A percentile compares a stretch with the other conserved stretches of the same genome.
These are phyloP conservation scores for Laetiporus sulphureus DNA, from an alignment of 1,284 basidiomycete species.

Conservation along the genomic window DNA sequence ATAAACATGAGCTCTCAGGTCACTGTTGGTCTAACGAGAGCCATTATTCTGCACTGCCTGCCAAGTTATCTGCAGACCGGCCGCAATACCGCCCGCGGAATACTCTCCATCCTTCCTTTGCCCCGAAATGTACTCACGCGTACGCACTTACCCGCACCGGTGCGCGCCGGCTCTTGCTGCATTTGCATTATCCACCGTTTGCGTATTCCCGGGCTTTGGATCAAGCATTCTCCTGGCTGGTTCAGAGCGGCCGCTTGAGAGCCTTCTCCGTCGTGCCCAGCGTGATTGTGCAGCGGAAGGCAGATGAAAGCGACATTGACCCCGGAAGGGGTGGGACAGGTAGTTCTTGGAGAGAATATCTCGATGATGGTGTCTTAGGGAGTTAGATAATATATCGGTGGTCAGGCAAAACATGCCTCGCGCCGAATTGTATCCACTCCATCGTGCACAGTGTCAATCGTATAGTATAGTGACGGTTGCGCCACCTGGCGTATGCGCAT, in stretches of 20 bases:
- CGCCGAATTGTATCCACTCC: too few relatives aligned
- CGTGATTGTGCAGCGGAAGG: conserved; percentile 56
- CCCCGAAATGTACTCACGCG: conserved; percentile 65
- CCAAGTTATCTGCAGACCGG: neutral
- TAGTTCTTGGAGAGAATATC: conserved; percentile 46
- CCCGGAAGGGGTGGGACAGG: conserved; percentile 35
- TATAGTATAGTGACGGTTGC: too few relatives aligned
- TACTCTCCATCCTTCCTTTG: conserved; percentile 43
- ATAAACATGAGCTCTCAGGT: conserved; percentile 30
- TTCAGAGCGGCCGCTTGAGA: conserved; percentile 44
- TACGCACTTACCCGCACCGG: conserved; percentile 52
- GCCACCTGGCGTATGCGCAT: too few relatives aligned
- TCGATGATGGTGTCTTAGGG: conserved; percentile 44
- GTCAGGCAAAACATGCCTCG: too few relatives aligned
- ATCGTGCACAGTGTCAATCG: too few relatives aligned
- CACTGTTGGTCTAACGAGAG: conserved; percentile 71
- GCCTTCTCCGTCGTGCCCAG: conserved; percentile 61
- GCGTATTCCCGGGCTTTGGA: conserved; percentile 74
- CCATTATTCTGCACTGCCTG: conserved; percentile 22
- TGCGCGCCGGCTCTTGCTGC: conserved; percentile 45
- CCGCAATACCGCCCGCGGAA: conserved; percentile 1
- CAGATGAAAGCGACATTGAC: conserved; percentile 44
- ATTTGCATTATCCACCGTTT: conserved; percentile 56
- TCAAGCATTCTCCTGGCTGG: conserved; percentile 67
- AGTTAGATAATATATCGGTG: too few relatives aligned